Evolutionary conservation across 2,329 filamentous ascomycete genomes (phyloP), one percentile per base, ranked within the genome.

Genomic region (Pseudocercospora cruenta): DNA sequence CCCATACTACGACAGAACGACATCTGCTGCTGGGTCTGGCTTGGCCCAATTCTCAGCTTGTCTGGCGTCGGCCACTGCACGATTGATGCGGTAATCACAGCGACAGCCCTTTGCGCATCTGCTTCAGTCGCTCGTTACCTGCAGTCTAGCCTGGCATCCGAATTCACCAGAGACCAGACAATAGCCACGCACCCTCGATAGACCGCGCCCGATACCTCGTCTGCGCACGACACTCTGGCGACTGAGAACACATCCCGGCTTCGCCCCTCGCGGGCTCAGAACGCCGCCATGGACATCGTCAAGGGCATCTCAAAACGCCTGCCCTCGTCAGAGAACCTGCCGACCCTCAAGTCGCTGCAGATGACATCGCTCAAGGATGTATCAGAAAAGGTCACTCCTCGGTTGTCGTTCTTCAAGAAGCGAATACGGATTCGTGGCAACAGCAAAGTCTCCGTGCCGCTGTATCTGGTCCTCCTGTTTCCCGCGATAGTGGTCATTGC

Each of bases 391-490:
- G 71, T 78, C 10, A 74, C 80, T 7, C 82, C 86, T 19, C 83
- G 84, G 74, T 83, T 96, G 75, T 90, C 91, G 68, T 96, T 97
- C 80, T 92, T 98, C 79, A 86, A 90, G 73, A 88, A 92, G 76
- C 92, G 94, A 60, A 87, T 99, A 83, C 90, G 94, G 73, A 83
- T 99, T 82, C 91, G 90, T 81, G 92, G 93, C 75, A 97, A 96
- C 80, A 97, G 94, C 63, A 91, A 90, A 76, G 88, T 97, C 79
- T 97, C 94, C 60, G 90, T 98, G 77, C 95, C 95, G 26, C 84
- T 99, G 60, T 94, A 94, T 72, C 89, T 97, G 76, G 93, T 98
- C 73, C 86, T 99, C 71, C 83, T 98, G 73, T 98, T 98, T 78
- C 95, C 95, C 71, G 88, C 91, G 78, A 90, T 97, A 78, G 92